Evolutionary conservation across 768 basidiomycete genomes (phyloP).

Genomic region (Lactarius akahatsu): DNA sequence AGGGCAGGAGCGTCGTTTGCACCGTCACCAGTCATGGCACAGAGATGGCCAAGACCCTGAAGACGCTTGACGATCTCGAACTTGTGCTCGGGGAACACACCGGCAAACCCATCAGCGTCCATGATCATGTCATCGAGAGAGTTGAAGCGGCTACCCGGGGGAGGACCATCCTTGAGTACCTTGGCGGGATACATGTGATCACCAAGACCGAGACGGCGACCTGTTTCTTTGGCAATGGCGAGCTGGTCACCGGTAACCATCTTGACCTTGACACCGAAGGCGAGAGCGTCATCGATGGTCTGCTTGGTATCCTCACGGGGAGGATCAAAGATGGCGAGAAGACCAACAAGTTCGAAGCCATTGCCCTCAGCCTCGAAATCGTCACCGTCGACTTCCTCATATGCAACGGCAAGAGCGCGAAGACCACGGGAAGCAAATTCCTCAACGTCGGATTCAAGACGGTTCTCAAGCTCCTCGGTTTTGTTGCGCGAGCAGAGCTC

Average conservation of each 20-base stretch:
- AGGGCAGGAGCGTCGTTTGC: conserved; percentile 98
- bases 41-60: conserved; percentile 92
- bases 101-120: conserved; percentile 98
- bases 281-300: conserved; percentile 95
- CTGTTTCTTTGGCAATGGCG: conserved; percentile 99
- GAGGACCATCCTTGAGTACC: conserved; percentile 97
- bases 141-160: conserved; percentile 78
- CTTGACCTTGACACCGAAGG: conserved; percentile 97
- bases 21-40: conserved; percentile 99
- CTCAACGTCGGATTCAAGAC: conserved; percentile 92
- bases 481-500: conserved; percentile 98
- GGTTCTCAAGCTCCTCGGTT: conserved; percentile 87
- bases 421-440: conserved; percentile 96
- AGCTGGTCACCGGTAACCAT: conserved; percentile 99
- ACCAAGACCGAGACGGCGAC: conserved; percentile 94
- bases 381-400: conserved; percentile 85
- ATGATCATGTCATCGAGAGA: conserved; percentile 97
- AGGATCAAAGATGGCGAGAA: conserved; percentile 96
- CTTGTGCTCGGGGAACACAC: conserved; percentile 99
- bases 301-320: conserved; percentile 98
- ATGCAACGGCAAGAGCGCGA: conserved; percentile 94
- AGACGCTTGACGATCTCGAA: conserved; percentile 99
- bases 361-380: conserved; percentile 87
- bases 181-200: conserved; percentile 99
- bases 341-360: conserved; percentile 96